A percentile compares a stretch with the other conserved stretches of the same genome.
Conservation (phyloP, 768 basidiomycete genomes). For the Phlegmacium glaucopus region DNA sequence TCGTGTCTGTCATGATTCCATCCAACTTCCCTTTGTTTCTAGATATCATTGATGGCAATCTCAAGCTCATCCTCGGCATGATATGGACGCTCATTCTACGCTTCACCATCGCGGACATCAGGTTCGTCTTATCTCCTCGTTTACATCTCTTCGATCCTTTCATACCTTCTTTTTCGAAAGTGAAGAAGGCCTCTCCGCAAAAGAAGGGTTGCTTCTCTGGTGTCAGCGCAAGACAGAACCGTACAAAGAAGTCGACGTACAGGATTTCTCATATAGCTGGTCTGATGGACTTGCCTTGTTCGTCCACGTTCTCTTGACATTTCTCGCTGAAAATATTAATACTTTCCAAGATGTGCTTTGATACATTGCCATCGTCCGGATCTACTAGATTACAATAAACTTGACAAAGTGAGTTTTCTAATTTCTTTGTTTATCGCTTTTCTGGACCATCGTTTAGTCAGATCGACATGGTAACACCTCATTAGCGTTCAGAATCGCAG, state of each 20-base stretch:
- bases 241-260: slow-evolving; percentile 89
- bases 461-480: slow-evolving; percentile 82
- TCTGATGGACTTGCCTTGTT: slow-evolving; percentile 94
- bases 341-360: slow-evolving; percentile 77
- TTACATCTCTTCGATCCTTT: slow-evolving; percentile 1
- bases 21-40: background rate
- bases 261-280: slow-evolving; percentile 93
- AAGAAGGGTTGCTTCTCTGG: slow-evolving; percentile 96
- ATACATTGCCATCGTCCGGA: slow-evolving; percentile 98
- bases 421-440: background rate
- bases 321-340: background rate
- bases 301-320: slow-evolving; percentile 29
- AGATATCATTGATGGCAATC: slow-evolving; percentile 99
- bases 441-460: slow-evolving; percentile 37
- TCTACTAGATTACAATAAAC: slow-evolving; percentile 80
- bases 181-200: slow-evolving; percentile 97
- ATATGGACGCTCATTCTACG: slow-evolving; percentile 98
- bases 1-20: background rate
- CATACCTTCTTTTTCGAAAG: slow-evolving; percentile 38
- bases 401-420: slow-evolving; percentile 65
- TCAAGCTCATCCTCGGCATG: slow-evolving; percentile 98
- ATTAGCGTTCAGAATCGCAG: slow-evolving; percentile 85
- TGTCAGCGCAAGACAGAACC: slow-evolving; percentile 94
- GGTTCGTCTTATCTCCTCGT: slow-evolving; percentile 45
- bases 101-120: slow-evolving; percentile 98